phyloP scores from a whole-genome alignment of 2,329 filamentous ascomycete species.

The Xylariales sp. region DNA sequence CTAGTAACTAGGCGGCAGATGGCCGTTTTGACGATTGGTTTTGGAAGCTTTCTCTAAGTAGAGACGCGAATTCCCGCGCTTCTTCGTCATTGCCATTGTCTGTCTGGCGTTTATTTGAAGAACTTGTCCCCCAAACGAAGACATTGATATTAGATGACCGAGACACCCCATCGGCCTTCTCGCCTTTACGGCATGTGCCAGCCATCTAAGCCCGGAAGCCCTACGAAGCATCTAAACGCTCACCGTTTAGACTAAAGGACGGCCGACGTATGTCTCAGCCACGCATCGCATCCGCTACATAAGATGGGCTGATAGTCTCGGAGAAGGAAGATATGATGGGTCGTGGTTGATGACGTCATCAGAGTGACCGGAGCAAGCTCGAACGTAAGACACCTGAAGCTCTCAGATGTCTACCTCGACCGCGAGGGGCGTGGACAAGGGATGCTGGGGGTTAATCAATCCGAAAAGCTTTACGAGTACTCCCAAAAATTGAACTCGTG shows the following conservation, averaged over 20 bases:
- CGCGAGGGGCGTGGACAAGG: not conserved
- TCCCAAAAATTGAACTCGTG: not conserved
- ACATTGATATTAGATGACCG: not conserved
- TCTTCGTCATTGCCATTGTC: not conserved
- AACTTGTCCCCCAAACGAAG: not conserved
- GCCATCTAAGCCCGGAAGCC: not conserved
- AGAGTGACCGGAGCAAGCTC: not conserved
- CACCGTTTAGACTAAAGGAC: not conserved
- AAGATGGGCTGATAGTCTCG: not conserved
- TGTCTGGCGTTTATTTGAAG: not conserved
- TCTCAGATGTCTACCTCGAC: not conserved
- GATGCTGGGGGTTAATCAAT: not conserved
- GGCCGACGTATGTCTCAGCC: not conserved
- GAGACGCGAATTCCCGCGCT: not conserved
- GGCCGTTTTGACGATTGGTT: constrained; percentile 1
- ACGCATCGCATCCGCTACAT: not conserved
- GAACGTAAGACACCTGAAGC: constrained; percentile 2
- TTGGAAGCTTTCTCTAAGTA: constrained; percentile 3
- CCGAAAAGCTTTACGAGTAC: not conserved
- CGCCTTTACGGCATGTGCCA: not conserved
- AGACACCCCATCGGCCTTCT: not conserved
- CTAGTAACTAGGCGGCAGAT: not conserved
- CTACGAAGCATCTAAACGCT: not conserved
- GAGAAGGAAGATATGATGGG: not conserved
- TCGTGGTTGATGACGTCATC: not conserved